Percentiles rank a stretch among this genome's conserved stretches.
These are phyloP conservation scores for Chaetomiaceae sp. DNA, from an alignment of 2,329 filamentous ascomycete species.

Conservation along the genomic window DNA sequence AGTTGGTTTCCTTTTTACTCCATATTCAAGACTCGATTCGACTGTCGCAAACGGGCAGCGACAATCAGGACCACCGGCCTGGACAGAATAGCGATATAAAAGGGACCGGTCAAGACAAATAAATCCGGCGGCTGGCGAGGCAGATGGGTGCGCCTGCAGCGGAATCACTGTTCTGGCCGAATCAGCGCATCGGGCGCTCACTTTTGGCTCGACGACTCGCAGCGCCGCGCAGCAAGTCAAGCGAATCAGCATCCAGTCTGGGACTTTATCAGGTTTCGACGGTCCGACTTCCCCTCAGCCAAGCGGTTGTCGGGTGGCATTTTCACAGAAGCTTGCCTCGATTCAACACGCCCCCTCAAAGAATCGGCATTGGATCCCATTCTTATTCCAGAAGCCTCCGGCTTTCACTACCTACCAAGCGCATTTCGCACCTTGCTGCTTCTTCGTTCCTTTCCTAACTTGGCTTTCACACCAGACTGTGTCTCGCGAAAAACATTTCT, in stretches of 20 bases:
- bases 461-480: neutral
- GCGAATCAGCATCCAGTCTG: slow-evolving; percentile 19
- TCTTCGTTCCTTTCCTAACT: neutral
- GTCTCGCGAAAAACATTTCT: no score
- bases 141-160: no score
- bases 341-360: no score
- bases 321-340: no score
- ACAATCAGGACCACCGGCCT: no score
- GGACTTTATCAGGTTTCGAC: neutral
- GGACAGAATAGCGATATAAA: no score
- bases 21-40: no score
- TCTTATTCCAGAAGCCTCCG: neutral
- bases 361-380: neutral
- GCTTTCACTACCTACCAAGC: neutral
- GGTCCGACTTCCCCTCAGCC: neutral
- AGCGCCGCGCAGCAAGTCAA: slow-evolving; percentile 8
- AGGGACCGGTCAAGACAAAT: no score
- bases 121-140: no score
- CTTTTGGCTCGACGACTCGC: slow-evolving; percentile 8
- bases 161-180: slow-evolving; percentile 18
- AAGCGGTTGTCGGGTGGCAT: neutral
- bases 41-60: no score
- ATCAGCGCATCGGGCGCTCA: slow-evolving; percentile 21
- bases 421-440: no score
- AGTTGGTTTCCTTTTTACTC: no score